Base-by-base conservation (phyloP, 2,329 filamentous ascomycete genomes). In the Cercospora canescens region DNA sequence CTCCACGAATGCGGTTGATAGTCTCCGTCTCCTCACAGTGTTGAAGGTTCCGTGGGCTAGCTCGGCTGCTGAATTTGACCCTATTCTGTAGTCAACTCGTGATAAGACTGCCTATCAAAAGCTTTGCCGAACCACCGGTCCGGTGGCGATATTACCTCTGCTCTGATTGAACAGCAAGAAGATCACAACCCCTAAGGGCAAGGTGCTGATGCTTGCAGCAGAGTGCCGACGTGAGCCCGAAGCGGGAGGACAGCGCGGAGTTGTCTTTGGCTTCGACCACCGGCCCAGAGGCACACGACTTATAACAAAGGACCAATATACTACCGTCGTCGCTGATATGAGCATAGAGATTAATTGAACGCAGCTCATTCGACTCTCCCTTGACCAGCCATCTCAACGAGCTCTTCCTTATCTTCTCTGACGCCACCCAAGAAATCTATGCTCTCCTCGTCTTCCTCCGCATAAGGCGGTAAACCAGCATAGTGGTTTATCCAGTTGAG, bases 401-500 rank as follows among this genome's bases (percentile, higher is more conserved):
- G 60, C 9, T 67, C 67, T 14, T 70, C 69, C 12, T 71, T 67
- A 37, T 73, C 69, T 32, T 72, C 66, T 63, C 69, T 72, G n/a
- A 72, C 59, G 7, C 75, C 76, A 28, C 74, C 76, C 63, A 71
- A 73, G 50, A 76, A 76, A 14, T 70, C 71, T 11, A 70, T 69
- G 45, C 71, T 69, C 6, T 74, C 71, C 28, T 70, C 71, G 34
- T 76, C 72, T 39, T 79, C 73, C 9, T 78, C 76, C 4, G 76
- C 75, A 59, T 82, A 79, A n/a, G 79, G 76, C 26, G 82, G 79
- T 64, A 88, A 72, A 1, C 86, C 87, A 2, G 82, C 83, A 74
- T 86, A 83, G 68, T 82, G 82, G 74, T 88, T 88, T 71, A 91
- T 87, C 88, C 91, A 97, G 63, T 87, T 87, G 32, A 97, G 76